These are phyloP conservation scores for Leccinum uliginosum DNA, from an alignment of 768 basidiomycete genomes.

Conservation along the genomic window DNA sequence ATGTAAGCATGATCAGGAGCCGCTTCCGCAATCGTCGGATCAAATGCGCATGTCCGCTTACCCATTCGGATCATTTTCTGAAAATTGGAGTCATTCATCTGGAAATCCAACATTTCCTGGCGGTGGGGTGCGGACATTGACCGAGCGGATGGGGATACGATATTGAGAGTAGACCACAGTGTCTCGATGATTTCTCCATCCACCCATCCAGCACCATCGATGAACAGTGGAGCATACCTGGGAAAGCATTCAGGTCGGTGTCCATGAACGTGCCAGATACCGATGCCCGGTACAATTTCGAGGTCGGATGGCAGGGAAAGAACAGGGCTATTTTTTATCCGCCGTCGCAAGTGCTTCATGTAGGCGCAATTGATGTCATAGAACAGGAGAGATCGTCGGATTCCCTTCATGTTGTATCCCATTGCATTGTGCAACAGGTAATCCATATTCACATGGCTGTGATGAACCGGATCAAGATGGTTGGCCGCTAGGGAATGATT, in stretches of 20 bases:
- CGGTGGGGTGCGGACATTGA: not conserved
- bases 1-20: not conserved
- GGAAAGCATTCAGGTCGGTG: constrained; percentile 23
- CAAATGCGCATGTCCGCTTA: not conserved
- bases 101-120: constrained; percentile 3
- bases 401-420: not conserved
- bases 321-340: not conserved
- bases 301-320: not conserved
- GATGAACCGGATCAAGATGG: not conserved
- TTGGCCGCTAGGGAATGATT: not conserved
- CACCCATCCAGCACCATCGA: not conserved
- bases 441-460: constrained; percentile 10
- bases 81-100: constrained; percentile 9
- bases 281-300: constrained; percentile 15
- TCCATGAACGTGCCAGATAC: constrained; percentile 25
- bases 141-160: not conserved
- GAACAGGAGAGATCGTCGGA: not conserved
- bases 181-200: constrained; percentile 10
- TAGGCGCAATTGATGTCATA: constrained; percentile 11
- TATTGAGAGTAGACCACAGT: not conserved
- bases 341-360: not conserved
- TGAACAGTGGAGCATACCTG: not conserved
- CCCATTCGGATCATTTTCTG: constrained; percentile 3
- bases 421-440: not conserved
- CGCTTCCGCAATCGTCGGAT: not conserved